Conservation (phyloP, 352 stramenopile genomes). For the Pythium pyrilobum region DNA sequence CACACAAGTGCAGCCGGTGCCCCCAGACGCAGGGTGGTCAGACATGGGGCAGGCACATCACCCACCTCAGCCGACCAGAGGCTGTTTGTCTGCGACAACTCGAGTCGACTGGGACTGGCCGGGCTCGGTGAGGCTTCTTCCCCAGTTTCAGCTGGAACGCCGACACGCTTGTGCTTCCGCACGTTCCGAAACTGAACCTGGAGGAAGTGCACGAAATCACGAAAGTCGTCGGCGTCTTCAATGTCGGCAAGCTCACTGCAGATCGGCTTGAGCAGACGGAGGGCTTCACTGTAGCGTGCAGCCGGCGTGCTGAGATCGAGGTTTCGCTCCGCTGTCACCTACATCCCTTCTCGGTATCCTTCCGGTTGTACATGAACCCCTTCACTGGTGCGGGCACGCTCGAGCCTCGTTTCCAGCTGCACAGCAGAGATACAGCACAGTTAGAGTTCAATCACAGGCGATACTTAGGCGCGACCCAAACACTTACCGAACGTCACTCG, state of each 20-base stretch:
- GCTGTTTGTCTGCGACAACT: conserved; percentile 2
- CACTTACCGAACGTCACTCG: conserved; percentile 5
- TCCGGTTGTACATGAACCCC: neutral
- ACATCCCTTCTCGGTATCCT: neutral
- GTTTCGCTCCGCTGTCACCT: too few species aligned
- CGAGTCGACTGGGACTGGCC: neutral
- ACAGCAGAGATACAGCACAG: neutral
- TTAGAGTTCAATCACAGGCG: neutral
- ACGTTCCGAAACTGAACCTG: neutral
- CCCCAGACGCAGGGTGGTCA: neutral
- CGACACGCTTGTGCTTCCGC: neutral
- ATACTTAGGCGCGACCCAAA: neutral
- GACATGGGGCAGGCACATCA: neutral
- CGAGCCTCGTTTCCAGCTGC: neutral
- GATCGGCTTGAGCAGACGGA: neutral
- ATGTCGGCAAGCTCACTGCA: conserved; percentile 2
- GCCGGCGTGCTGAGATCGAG: neutral
- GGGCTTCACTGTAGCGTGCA: conserved; percentile 1
- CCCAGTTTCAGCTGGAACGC: neutral
- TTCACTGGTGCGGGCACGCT: neutral
- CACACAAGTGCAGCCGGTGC: neutral
- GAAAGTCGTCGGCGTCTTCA: neutral
- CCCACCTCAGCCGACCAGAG: neutral
- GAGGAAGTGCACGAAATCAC: neutral
- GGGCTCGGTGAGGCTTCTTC: neutral